Evolutionary conservation across 2,329 filamentous ascomycete genomes (phyloP).

Genomic region (Claviceps fusiformis): DNA sequence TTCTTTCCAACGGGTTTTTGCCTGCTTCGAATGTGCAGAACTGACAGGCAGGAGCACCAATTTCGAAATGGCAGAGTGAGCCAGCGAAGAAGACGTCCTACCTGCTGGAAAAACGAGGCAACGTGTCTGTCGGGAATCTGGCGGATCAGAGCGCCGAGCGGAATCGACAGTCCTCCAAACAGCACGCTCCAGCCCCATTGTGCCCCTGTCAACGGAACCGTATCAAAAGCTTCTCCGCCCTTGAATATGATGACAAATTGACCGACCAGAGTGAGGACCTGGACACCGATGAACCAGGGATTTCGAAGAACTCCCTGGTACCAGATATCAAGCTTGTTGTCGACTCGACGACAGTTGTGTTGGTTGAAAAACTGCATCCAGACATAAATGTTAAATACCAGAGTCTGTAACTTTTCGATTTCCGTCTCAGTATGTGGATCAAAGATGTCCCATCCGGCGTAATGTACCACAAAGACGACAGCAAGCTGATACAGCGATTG

Average conservation of each 20-base stretch:
- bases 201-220: slow-evolving; percentile 42
- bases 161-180: slow-evolving; percentile 53
- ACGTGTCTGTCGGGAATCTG: slow-evolving; percentile 25
- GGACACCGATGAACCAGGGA: slow-evolving; percentile 61
- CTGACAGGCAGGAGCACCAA: slow-evolving; percentile 11
- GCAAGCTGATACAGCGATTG: slow-evolving; percentile 64
- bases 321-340: slow-evolving; percentile 67
- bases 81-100: slow-evolving; percentile 9
- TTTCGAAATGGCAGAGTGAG: slow-evolving; percentile 11
- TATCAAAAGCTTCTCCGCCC: slow-evolving; percentile 54
- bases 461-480: slow-evolving; percentile 46
- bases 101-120: slow-evolving; percentile 13
- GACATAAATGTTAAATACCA: slow-evolving; percentile 77
- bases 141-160: slow-evolving; percentile 35
- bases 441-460: slow-evolving; percentile 43
- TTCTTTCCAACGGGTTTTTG: slow-evolving; percentile 9
- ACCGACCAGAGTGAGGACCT: slow-evolving; percentile 52
- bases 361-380: slow-evolving; percentile 89
- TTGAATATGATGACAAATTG: slow-evolving; percentile 62
- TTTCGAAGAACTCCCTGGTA: slow-evolving; percentile 66
- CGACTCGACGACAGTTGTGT: slow-evolving; percentile 64
- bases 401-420: slow-evolving; percentile 35
- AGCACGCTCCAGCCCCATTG: slow-evolving; percentile 61
- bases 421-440: slow-evolving; percentile 30
- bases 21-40: slow-evolving; percentile 10